phyloP scores from a whole-genome alignment of 2,329 filamentous ascomycete genomes.

The Akanthomyces lecanii region DNA sequence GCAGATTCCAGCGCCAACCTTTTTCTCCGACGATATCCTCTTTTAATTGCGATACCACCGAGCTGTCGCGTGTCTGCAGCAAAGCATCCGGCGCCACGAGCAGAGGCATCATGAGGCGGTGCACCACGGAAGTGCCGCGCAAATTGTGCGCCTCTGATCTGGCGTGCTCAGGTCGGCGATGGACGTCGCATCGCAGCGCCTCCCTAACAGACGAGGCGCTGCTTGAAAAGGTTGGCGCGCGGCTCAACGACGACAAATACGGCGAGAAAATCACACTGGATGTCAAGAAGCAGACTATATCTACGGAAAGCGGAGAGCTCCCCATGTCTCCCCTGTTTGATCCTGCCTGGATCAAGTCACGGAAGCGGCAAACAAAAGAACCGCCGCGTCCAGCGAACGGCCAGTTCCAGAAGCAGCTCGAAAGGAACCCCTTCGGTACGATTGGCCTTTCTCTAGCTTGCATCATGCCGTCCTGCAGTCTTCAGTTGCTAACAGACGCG shows the following conservation, averaged over 20 bases:
- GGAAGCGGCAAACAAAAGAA: conserved; percentile 39
- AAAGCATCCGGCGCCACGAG: not conserved
- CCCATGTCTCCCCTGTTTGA: conserved; percentile 54
- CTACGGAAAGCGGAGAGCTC: conserved; percentile 42
- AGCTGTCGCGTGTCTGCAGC: not conserved
- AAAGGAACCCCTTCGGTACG: conserved; percentile 63
- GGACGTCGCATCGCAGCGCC: conserved; percentile 30
- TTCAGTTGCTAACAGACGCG: not conserved
- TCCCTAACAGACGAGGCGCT: conserved; percentile 29
- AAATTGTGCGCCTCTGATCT: conserved; percentile 19
- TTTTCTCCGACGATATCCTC: conserved; percentile 2
- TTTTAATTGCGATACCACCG: conserved; percentile 5
- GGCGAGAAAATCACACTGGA: conserved; percentile 35
- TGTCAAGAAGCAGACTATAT: conserved; percentile 38
- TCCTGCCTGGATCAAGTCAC: conserved; percentile 43
- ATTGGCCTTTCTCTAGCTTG: not conserved
- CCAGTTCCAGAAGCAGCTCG: conserved; percentile 55
- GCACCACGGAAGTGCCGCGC: conserved; percentile 14
- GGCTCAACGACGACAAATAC: conserved; percentile 29
- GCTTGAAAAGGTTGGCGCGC: conserved; percentile 28
- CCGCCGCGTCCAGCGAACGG: conserved; percentile 30
- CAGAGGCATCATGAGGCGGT: conserved; percentile 27
- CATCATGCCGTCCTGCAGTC: not conserved
- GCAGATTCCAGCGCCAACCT: not conserved
- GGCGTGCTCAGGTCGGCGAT: conserved; percentile 25